A percentile compares a stretch with the other conserved stretches of the same genome.
Evolutionary conservation across 176 grass and related monocot genomes (phyloP).

Genomic region (Eremochloa ophiuroides): DNA sequence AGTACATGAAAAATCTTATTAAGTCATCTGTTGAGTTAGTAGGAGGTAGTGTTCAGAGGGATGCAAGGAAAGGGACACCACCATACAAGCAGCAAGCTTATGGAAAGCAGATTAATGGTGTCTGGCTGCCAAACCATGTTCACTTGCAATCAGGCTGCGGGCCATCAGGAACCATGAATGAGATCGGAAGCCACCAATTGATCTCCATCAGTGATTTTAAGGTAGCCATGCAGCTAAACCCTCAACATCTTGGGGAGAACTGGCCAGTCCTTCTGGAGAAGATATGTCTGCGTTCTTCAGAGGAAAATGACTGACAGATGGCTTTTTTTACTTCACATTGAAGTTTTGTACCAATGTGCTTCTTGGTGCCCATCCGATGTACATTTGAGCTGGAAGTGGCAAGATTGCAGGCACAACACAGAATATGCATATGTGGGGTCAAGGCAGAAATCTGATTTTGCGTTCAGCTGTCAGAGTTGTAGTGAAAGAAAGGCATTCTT

Average conservation of each 20-base stretch:
- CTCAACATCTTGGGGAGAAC: constrained; percentile 75
- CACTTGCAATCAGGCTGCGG: constrained; percentile 44
- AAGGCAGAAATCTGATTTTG: constrained; percentile 32
- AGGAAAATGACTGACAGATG: constrained; percentile 68
- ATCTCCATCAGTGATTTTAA: constrained; percentile 77
- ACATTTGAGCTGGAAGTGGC: constrained; percentile 44
- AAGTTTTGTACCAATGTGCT: constrained; percentile 50
- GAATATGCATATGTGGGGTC: constrained; percentile 39
- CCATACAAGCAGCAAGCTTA: constrained; percentile 36
- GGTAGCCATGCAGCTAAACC: constrained; percentile 93
- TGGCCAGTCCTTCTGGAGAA: constrained; percentile 88
- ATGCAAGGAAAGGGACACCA: constrained; percentile 32
- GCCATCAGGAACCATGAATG: constrained; percentile 30
- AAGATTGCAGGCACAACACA: constrained; percentile 33
- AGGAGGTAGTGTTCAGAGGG: constrained; percentile 42
- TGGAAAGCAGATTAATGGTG: constrained; percentile 61
- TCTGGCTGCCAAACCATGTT: constrained; percentile 47
- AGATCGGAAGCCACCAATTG: constrained; percentile 34
- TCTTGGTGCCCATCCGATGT: constrained; percentile 51
- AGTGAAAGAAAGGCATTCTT: constrained; percentile 34
- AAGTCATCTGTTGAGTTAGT: constrained; percentile 67
- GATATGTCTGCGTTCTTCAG: constrained; percentile 61
- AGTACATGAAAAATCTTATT: constrained; percentile 73
- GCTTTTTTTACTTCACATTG: constrained; percentile 23
- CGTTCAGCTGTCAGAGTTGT: constrained; percentile 12